These are phyloP conservation scores for Erodium maritimum DNA, from an alignment of 345 rosid species.

Conservation along the genomic window DNA sequence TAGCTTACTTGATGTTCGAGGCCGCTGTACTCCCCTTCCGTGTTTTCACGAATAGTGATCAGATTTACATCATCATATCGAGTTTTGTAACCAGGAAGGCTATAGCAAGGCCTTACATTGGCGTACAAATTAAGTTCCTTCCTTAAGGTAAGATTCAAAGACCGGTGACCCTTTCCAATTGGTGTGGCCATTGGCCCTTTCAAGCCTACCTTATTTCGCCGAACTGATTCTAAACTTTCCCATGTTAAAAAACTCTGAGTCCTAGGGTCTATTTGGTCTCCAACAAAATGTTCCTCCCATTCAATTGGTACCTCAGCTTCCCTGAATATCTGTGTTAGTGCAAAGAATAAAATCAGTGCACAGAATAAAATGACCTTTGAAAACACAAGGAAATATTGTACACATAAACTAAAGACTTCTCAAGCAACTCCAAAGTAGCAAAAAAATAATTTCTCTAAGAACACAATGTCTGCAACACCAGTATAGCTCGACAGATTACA, in stretches of 20 bases:
- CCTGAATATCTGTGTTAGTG: constrained; percentile 39
- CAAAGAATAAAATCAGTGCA: background rate
- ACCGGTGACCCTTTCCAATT: constrained; percentile 97
- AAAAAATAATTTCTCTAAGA: background rate
- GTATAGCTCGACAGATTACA: no score
- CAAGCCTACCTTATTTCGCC: constrained; percentile 72
- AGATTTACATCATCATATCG: constrained; percentile 87
- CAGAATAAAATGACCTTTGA: constrained; percentile 1
- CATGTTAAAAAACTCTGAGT: constrained; percentile 94
- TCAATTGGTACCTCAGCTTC: constrained; percentile 84
- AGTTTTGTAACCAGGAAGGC: constrained; percentile 94
- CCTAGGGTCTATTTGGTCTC: constrained; percentile 77
- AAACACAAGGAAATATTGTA: background rate
- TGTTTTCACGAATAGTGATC: constrained; percentile 92
- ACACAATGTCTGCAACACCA: no score
- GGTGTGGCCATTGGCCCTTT: constrained; percentile 99
- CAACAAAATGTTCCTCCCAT: constrained; percentile 94
- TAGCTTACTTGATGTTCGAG: constrained; percentile 90
- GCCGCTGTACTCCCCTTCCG: constrained; percentile 98
- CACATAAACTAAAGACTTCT: background rate
- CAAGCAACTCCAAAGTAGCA: background rate
- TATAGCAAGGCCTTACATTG: constrained; percentile 96
- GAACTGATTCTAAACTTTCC: constrained; percentile 96
- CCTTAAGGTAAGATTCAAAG: constrained; percentile 84
- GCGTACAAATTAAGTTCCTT: constrained; percentile 94